Conservation (phyloP, 2,329 filamentous ascomycete genomes). For the Fusarium dlaminii region DNA sequence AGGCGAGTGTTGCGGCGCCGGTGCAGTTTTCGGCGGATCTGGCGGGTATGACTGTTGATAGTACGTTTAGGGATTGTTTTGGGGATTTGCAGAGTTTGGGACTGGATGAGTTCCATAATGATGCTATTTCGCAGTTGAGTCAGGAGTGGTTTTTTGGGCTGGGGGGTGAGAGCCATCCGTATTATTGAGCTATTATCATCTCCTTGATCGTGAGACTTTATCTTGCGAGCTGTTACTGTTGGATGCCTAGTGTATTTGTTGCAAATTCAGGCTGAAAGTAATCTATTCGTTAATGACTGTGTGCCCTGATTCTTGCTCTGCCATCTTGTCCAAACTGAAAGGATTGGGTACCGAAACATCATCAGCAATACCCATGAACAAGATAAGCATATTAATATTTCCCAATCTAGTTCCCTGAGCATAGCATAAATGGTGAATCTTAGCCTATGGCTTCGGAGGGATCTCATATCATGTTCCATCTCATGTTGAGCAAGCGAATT, state of each 20-base stretch:
- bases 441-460: accelerated
- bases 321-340: background rate
- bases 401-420: accelerated
- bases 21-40: constrained; percentile 12
- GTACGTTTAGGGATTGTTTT: constrained; percentile 52
- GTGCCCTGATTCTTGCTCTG: background rate
- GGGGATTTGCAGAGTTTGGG: constrained; percentile 40
- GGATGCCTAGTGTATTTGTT: background rate
- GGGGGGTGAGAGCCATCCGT: constrained; percentile 21
- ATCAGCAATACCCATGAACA: background rate
- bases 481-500: background rate
- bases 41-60: constrained; percentile 49
- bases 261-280: background rate
- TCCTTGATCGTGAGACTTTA: background rate
- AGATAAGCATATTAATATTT: background rate
- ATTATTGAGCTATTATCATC: constrained; percentile 5
- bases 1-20: constrained; percentile 5
- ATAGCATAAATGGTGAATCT: accelerated
- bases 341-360: no score
- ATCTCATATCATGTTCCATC: accelerated
- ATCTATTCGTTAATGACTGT: background rate
- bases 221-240: background rate
- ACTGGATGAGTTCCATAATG: constrained; percentile 37
- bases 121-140: constrained; percentile 41
- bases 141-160: constrained; percentile 37